A percentile compares a stretch with the other conserved stretches of the same genome.
Conservation (phyloP, 2,329 filamentous ascomycete species). For the Exophiala viscosa region DNA sequence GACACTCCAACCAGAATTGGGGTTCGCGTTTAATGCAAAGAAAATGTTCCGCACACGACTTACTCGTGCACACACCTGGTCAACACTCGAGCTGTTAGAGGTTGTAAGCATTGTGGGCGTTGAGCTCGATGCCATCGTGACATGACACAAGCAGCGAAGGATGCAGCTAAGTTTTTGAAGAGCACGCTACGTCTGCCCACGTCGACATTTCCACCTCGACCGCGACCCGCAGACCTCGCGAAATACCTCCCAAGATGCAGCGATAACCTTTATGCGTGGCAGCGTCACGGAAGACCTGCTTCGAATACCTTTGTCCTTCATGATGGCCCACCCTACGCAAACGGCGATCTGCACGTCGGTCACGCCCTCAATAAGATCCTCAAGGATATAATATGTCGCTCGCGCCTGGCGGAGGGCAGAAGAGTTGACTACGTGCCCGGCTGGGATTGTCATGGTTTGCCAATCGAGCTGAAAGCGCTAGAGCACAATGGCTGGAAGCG, state of each 20-base stretch:
- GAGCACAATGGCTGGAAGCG: slow-evolving; percentile 49
- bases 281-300: slow-evolving; percentile 54
- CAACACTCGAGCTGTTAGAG: not conserved
- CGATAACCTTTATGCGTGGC: slow-evolving; percentile 88
- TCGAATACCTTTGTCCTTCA: slow-evolving; percentile 71
- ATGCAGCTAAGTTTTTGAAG: slow-evolving; percentile 59
- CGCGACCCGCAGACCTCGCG: slow-evolving; percentile 43
- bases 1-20: no score
- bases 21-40: no score
- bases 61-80: no score
- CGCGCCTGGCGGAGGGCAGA: slow-evolving; percentile 72
- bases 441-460: slow-evolving; percentile 97
- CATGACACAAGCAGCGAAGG: slow-evolving; percentile 30
- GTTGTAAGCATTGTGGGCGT: not conserved
- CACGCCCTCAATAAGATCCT: slow-evolving; percentile 96
- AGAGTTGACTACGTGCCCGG: slow-evolving; percentile 80
- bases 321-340: slow-evolving; percentile 95
- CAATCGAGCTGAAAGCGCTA: slow-evolving; percentile 93
- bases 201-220: slow-evolving; percentile 62
- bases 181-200: slow-evolving; percentile 72
- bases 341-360: slow-evolving; percentile 84
- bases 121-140: slow-evolving; percentile 14
- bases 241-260: slow-evolving; percentile 71
- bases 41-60: no score
- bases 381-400: slow-evolving; percentile 87